These are phyloP conservation scores for Primulina eburnea DNA, from an alignment of 257 asterid genomes.

Conservation along the genomic window DNA sequence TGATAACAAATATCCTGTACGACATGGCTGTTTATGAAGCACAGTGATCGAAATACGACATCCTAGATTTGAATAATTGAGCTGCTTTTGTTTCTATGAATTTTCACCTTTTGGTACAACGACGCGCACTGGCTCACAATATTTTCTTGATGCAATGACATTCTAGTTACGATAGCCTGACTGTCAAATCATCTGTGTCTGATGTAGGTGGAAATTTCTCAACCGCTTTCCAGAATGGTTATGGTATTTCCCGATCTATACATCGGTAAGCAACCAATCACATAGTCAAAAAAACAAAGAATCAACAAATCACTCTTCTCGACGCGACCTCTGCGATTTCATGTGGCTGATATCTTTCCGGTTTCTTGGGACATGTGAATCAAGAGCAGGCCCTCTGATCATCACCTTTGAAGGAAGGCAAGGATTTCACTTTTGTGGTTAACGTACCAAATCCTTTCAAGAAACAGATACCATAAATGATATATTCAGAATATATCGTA, in stretches of 20 bases:
- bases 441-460: no score
- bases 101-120: background rate
- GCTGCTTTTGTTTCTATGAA: background rate
- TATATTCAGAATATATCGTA: no score
- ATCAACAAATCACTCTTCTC: background rate
- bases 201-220: constrained; percentile 71
- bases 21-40: background rate
- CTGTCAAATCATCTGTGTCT: background rate
- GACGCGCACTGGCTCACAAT: no score
- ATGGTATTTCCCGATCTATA: constrained; percentile 63
- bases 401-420: no score
- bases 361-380: no score
- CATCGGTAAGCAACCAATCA: constrained; percentile 41
- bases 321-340: background rate
- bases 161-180: background rate
- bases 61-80: background rate
- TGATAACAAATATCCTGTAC: background rate
- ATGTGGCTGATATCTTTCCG: no score
- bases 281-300: background rate
- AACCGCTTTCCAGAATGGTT: constrained; percentile 59
- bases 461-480: no score
- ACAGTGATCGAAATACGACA: background rate
- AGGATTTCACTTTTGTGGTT: no score
- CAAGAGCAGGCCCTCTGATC: no score
- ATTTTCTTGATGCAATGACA: background rate